These are phyloP conservation scores for Brassica carinata DNA, from an alignment of 345 rosid species.

Conservation along the genomic window DNA sequence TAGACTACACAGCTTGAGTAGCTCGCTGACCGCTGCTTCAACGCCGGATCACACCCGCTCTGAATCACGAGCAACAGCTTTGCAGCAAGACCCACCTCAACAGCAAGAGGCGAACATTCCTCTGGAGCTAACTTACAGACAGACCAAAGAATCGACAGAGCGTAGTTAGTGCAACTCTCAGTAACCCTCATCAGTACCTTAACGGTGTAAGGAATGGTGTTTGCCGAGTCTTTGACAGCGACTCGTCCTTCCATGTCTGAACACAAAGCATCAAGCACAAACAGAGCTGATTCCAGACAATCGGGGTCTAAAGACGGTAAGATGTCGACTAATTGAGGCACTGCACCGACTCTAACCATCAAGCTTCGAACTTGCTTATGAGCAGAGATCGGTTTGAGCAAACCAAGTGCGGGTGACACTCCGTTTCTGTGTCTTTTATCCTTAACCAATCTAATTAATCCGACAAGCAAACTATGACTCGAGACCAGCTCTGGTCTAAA, in stretches of 20 bases:
- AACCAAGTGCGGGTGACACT: conserved; percentile 49
- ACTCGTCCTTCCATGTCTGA: conserved; percentile 51
- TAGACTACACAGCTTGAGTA: conserved; percentile 65
- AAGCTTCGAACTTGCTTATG: conserved; percentile 46
- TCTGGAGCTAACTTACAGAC: conserved; percentile 63
- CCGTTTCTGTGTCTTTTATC: conserved; percentile 57
- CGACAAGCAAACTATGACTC: conserved; percentile 64
- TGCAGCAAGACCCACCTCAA: conserved; percentile 70
- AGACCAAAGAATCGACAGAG: conserved; percentile 56
- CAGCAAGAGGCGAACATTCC: conserved; percentile 56
- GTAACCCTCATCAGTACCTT: conserved; percentile 59
- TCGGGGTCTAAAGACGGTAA: conserved; percentile 51
- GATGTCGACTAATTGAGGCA: conserved; percentile 57
- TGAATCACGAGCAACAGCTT: conserved; percentile 65
- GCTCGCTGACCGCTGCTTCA: conserved; percentile 68
- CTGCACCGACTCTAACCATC: conserved; percentile 58
- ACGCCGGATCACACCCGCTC: conserved; percentile 57
- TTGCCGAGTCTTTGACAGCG: conserved; percentile 59
- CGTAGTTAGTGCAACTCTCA: conserved; percentile 58
- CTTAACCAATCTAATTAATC: conserved; percentile 63
- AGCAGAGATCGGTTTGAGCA: conserved; percentile 53
- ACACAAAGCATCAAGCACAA: conserved; percentile 51
- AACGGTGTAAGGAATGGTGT: conserved; percentile 55
- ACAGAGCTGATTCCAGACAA: conserved; percentile 59
- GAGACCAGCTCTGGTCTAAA: conserved; percentile 52